A percentile compares a stretch with the other conserved stretches of the same genome.
Conservation (phyloP, 352 stramenopile genomes). For the Pythium scleroteichum region DNA sequence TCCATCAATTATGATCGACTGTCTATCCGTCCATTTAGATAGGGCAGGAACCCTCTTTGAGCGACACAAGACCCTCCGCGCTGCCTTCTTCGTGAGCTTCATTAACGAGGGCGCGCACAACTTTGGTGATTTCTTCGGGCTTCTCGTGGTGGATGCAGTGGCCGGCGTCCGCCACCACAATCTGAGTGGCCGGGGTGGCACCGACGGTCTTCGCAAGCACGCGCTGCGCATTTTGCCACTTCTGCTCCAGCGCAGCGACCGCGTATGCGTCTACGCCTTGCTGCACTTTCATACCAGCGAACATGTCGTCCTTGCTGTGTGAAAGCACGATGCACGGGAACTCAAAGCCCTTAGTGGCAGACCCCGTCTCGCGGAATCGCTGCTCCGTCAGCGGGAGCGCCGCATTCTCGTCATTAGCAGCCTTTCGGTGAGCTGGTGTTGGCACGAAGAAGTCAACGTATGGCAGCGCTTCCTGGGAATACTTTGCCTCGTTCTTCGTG, state of each 20-base stretch:
- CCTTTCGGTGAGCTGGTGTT: constrained; percentile 62
- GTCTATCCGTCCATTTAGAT: constrained; percentile 15
- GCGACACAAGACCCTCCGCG: constrained; percentile 7
- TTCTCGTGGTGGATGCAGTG: constrained; percentile 79
- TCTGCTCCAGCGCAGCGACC: constrained; percentile 53
- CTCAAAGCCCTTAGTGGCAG: constrained; percentile 27
- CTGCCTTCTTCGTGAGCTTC: constrained; percentile 19
- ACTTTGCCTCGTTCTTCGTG: constrained; percentile 57
- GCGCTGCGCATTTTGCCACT: constrained; percentile 67
- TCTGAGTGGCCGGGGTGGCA: constrained; percentile 38
- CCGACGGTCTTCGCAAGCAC: constrained; percentile 51
- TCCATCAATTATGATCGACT: not conserved
- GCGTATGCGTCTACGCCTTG: constrained; percentile 39
- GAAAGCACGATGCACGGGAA: constrained; percentile 77
- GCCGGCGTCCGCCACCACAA: constrained; percentile 54
- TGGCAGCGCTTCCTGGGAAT: constrained; percentile 46
- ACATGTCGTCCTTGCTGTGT: constrained; percentile 65
- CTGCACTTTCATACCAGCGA: constrained; percentile 67
- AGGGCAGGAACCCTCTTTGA: constrained; percentile 10
- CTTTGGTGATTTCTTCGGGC: constrained; percentile 53
- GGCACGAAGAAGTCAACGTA: constrained; percentile 69
- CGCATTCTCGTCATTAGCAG: constrained; percentile 55
- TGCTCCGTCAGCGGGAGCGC: constrained; percentile 64
- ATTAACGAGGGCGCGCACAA: constrained; percentile 57
- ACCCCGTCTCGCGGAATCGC: constrained; percentile 41